Evolutionary conservation across 1,284 basidiomycete species (phyloP).

Genomic region (Ustilago cynodontis): DNA sequence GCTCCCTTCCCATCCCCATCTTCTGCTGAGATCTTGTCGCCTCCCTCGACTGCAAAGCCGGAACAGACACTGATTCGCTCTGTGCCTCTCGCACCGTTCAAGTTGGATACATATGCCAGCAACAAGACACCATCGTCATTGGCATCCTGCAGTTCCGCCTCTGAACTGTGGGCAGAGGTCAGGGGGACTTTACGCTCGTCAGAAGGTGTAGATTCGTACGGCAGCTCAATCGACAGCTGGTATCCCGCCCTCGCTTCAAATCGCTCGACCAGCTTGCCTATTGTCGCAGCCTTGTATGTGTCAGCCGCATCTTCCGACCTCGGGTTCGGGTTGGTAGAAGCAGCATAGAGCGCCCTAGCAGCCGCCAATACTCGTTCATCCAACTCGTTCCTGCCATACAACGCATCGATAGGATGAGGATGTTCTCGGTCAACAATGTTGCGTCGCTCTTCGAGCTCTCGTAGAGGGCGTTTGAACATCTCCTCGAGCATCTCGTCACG

Average conservation of each 20-base stretch:
- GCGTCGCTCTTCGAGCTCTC: slow-evolving; percentile 40
- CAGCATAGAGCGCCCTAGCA: slow-evolving; percentile 47
- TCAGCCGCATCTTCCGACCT: slow-evolving; percentile 10
- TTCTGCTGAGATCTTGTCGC: slow-evolving; percentile 48
- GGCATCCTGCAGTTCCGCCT: slow-evolving; percentile 50
- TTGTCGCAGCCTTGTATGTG: slow-evolving; percentile 26
- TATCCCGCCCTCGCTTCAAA: slow-evolving; percentile 46
- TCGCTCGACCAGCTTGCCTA: slow-evolving; percentile 29
- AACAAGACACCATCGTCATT: slow-evolving; percentile 73
- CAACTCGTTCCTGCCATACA: slow-evolving; percentile 60
- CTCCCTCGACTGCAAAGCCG: slow-evolving; percentile 75
- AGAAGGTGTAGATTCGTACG: slow-evolving; percentile 62
- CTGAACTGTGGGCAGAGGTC: slow-evolving; percentile 54
- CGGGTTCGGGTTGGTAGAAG: slow-evolving; percentile 11
- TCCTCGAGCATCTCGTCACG: slow-evolving; percentile 54
- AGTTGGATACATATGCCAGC: slow-evolving; percentile 75
- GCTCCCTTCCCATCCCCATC: slow-evolving; percentile 69
- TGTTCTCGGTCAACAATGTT: slow-evolving; percentile 50
- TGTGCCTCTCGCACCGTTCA: slow-evolving; percentile 67
- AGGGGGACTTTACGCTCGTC: slow-evolving; percentile 51
- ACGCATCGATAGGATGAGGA: slow-evolving; percentile 59
- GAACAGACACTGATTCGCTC: slow-evolving; percentile 76
- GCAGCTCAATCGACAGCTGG: slow-evolving; percentile 63
- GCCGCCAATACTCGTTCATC: slow-evolving; percentile 59
- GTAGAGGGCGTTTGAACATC: slow-evolving; percentile 48